Base-by-base conservation (phyloP, 768 basidiomycete species). In the Tulasnella sp. region DNA sequence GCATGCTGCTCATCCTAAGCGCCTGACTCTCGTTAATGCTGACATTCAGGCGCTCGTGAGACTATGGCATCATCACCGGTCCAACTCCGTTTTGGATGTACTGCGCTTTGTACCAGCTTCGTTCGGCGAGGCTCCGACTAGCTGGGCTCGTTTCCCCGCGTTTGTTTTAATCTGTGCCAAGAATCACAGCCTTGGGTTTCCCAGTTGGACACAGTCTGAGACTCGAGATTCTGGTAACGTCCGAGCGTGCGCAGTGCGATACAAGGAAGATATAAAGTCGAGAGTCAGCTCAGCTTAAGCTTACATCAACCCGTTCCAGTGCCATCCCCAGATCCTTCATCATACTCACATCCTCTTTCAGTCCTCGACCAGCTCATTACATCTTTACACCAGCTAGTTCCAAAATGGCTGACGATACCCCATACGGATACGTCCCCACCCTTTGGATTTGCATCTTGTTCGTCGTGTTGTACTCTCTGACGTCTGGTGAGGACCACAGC, bases 351-450 rank as follows among this genome's bases (percentile, higher is more conserved):
- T 6, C n/a, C 14, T 26, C 22, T 6, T 26, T 12, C 1, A 12
- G 1, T 26, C 5, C 1, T 52, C 22, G 7, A 1, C 47, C 1
- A 52, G 22, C 47, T 29, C 9, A 17, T 26, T 26, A 5, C 1
- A 52, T 3, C 47, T 9, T 12, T n/a, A 22, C 22, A 2, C 11
- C 19, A 29, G 8, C 17, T 2, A 47, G 6, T 5, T 16, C 14
- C 6, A 22, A 59, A 22, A 32, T 52, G n/a, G 5, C 29, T 52
- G 47, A 63, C 29, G 67, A 37, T 41, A 79, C 77, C 1, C 79
- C 82, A 2, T 85, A 84, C 75, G 75, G 80, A 66, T 84, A 84
- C 74, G 70, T 82, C 4, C 84, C 84, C 1, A 82, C 83, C 0
- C 71, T 78, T 71, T 78, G 78, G 39, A 78, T 83, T 2, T 81